Percentiles rank a stretch among this genome's conserved stretches.
phyloP scores from a whole-genome alignment of 352 stramenopile genomes.

The Globisporangium rhizosaccharum region DNA sequence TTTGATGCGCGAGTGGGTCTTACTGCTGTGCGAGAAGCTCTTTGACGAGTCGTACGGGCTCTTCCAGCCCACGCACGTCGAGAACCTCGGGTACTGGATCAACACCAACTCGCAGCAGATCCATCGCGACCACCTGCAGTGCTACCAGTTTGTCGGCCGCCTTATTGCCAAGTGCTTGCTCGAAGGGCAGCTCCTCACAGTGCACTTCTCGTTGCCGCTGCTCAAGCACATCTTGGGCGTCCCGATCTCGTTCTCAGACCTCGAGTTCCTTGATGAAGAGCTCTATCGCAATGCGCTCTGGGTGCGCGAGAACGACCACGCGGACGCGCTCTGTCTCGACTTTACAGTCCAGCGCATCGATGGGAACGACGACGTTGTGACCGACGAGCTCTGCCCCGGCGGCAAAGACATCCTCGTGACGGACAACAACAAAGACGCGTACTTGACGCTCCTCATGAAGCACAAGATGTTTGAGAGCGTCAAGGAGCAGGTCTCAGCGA shows the following conservation, averaged over 20 bases:
- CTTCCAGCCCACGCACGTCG: slow-evolving; percentile 64
- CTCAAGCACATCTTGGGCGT: slow-evolving; percentile 82
- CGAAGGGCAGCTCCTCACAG: slow-evolving; percentile 67
- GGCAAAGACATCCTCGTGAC: slow-evolving; percentile 92
- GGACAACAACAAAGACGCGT: slow-evolving; percentile 93
- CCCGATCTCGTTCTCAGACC: slow-evolving; percentile 74
- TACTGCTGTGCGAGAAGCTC: slow-evolving; percentile 68
- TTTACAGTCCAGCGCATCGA: slow-evolving; percentile 63
- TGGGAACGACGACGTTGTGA: slow-evolving; percentile 44
- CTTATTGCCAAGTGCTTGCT: slow-evolving; percentile 76
- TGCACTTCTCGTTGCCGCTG: slow-evolving; percentile 70
- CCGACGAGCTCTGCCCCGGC: slow-evolving; percentile 87
- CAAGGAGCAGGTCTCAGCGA: slow-evolving; percentile 82
- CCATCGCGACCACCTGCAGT: slow-evolving; percentile 64
- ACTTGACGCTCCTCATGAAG: slow-evolving; percentile 92
- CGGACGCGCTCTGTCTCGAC: slow-evolving; percentile 60
- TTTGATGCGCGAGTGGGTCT: slow-evolving; percentile 74
- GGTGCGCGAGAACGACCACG: slow-evolving; percentile 60
- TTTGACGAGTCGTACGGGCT: slow-evolving; percentile 78
- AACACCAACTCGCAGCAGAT: slow-evolving; percentile 70
- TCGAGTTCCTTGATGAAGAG: slow-evolving; percentile 78
- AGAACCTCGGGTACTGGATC: slow-evolving; percentile 81
- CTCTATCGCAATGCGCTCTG: slow-evolving; percentile 62
- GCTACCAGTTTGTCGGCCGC: slow-evolving; percentile 70
- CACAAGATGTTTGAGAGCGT: slow-evolving; percentile 93